Evolutionary conservation across 2,329 filamentous ascomycete species (phyloP).

Genomic region (Trichoderma cornu-damae): DNA sequence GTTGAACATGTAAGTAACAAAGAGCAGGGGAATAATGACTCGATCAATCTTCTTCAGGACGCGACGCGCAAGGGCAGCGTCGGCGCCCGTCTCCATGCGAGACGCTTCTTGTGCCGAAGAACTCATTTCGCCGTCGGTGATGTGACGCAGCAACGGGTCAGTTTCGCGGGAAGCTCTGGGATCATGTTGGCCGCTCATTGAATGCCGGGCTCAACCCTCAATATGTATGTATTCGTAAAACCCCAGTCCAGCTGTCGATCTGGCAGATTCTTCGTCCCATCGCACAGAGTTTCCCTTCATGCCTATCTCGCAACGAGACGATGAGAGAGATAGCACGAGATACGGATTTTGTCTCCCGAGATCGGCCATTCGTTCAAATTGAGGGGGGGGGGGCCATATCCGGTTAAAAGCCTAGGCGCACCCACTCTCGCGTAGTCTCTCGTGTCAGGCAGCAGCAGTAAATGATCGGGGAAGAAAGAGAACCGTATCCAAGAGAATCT

Average conservation of each 20-base stretch:
- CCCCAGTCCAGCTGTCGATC: neutral
- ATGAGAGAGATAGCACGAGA: slow-evolving; percentile 9
- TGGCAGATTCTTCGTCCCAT: neutral
- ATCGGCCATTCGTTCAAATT: slow-evolving; percentile 3
- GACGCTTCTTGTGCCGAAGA: neutral
- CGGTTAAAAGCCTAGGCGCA: slow-evolving; percentile 6
- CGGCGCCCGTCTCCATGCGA: slow-evolving; percentile 16
- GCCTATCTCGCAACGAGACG: slow-evolving; percentile 8
- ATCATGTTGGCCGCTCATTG: neutral
- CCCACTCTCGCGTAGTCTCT: neutral
- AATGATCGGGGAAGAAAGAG: neutral
- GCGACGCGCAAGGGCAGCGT: slow-evolving; percentile 30
- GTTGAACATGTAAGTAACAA: slow-evolving; percentile 53
- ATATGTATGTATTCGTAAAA: neutral
- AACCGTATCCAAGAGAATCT: neutral
- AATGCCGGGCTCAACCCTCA: neutral
- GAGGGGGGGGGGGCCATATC: neutral
- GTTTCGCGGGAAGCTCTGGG: neutral
- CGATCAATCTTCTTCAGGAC: slow-evolving; percentile 53
- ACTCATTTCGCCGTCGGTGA: slow-evolving; percentile 8
- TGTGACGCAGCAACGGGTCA: slow-evolving; percentile 4
- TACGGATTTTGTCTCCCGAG: slow-evolving; percentile 4
- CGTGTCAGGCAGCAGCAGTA: neutral
- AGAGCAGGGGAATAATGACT: slow-evolving; percentile 50
- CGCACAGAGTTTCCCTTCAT: slow-evolving; percentile 7